phyloP scores from a whole-genome alignment of 139 green algal species.

The Ettlia oleoabundans region DNA sequence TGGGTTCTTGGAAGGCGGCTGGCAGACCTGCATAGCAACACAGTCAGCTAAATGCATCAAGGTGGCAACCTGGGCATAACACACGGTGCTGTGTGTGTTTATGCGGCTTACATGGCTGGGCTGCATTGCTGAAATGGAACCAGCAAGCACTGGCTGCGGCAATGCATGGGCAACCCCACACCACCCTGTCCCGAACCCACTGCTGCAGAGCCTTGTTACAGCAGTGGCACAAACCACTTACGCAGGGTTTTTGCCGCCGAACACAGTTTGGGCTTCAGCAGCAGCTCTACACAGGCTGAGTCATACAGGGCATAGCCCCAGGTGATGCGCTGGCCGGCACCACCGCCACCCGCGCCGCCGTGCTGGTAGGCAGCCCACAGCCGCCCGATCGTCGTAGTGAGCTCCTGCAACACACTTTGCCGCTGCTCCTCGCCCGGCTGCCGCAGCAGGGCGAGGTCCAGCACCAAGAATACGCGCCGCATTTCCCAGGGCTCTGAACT shows the following conservation, averaged over 20 bases:
- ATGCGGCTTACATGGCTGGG: too few relatives aligned
- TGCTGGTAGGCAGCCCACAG: conserved; percentile 18
- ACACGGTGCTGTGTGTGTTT: too few relatives aligned
- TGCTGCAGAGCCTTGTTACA: too few relatives aligned
- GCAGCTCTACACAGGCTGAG: conserved; percentile 23
- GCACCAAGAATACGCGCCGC: conserved; percentile 19
- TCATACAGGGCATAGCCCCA: conserved; percentile 31
- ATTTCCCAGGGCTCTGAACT: neutral
- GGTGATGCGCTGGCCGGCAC: neutral
- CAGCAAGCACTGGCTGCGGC: too few relatives aligned
- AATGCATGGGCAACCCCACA: too few relatives aligned
- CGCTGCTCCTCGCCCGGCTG: conserved; percentile 21
- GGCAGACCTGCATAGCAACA: conserved; percentile 18
- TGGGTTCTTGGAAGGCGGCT: conserved; percentile 3
- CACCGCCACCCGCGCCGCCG: neutral
- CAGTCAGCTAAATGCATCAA: too few relatives aligned
- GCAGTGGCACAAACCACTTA: too few relatives aligned
- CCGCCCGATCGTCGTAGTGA: neutral
- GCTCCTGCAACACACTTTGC: neutral
- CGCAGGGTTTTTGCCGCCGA: neutral
- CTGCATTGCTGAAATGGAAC: too few relatives aligned
- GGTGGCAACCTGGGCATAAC: too few relatives aligned
- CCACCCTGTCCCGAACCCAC: too few relatives aligned
- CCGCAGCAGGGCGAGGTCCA: conserved; percentile 31
- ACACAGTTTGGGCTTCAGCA: conserved; percentile 27